Base-by-base conservation (phyloP, 441 rosid species). In the Eutrema salsugineum region DNA sequence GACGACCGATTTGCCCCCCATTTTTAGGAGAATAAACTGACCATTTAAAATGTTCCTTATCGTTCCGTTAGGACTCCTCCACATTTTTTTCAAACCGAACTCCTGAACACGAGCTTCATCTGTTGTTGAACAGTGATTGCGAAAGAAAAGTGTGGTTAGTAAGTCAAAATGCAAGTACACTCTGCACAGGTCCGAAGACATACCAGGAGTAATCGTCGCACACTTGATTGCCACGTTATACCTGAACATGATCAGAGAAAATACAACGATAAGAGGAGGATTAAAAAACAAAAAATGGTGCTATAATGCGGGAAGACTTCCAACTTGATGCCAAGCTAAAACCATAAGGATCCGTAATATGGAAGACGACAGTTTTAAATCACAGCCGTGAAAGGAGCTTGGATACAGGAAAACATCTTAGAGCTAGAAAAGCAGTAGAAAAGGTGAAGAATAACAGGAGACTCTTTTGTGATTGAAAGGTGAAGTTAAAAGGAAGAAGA, bases 1-100 rank as follows among this genome's bases (percentile, higher is more conserved):
- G 17, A 73, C 43, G 54, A 57, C 11, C 11, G 10, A 67, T 60
- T 5, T 15, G 57, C 5, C 17, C 28, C 16, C 11, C n/a, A n/a
- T 5, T 33, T 33, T 43, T 22, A 60, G 69, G 69, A 43, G 68
- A 74, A 36, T 5, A 44, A 67, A 73, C 70, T 51, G 49, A 92
- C 98, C 98, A 70, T 92, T 92, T 57, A 94, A 82, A 68, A 92
- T 90, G 84, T 92, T 94, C 36, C 97, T 83, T 68, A 94, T 94
- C 4, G 97, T 94, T 67, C 97, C 96, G 72, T 94, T 94, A 53
- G 99, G 97, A 80, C 97, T 94, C 83, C 76, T 91, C 97, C 97
- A 94, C 97, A 94, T 94, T 24, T 73, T 83, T 79, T 91, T 88
- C 83, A 94, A 80, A 54, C 73, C 70, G 62, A 94, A 94, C 79